A percentile compares a stretch with the other conserved stretches of the same genome.
These are phyloP conservation scores for Fallopia convolvulus DNA, from an alignment of 148 eudicot species.

Conservation along the genomic window DNA sequence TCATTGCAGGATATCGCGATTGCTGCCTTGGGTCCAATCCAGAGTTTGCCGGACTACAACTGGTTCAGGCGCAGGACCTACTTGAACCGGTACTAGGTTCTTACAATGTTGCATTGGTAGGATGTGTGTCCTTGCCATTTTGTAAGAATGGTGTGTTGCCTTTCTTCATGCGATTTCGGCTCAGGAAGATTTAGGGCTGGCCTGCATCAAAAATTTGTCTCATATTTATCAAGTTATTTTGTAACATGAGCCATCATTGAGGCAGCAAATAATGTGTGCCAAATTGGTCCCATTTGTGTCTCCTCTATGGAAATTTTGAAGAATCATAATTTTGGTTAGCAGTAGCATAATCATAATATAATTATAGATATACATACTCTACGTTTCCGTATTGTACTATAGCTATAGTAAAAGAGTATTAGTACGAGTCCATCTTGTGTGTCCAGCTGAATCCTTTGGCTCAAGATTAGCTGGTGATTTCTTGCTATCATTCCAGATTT, in stretches of 20 bases:
- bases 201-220: not conserved
- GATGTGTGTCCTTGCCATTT: not conserved
- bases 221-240: not conserved
- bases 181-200: not conserved
- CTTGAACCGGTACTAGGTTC: constrained; percentile 68
- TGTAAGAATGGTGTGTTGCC: not conserved
- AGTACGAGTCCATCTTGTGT: not conserved
- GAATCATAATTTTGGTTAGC: not conserved
- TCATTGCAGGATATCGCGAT: constrained; percentile 63
- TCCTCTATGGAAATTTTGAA: not conserved
- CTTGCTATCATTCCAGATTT: too few species aligned
- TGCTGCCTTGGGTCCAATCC: constrained; percentile 72
- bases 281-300: not conserved
- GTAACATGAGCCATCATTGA: constrained; percentile 6
- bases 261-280: not conserved
- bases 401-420: too few species aligned
- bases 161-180: not conserved
- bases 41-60: constrained; percentile 79
- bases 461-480: too few species aligned
- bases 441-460: not conserved
- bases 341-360: too few species aligned
- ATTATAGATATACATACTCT: too few species aligned
- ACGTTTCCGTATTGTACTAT: too few species aligned
- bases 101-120: not conserved
- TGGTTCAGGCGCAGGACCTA: constrained; percentile 96